Evolutionary conservation across 2,329 filamentous ascomycete species (phyloP).

Genomic region (Epichloe festucae): DNA sequence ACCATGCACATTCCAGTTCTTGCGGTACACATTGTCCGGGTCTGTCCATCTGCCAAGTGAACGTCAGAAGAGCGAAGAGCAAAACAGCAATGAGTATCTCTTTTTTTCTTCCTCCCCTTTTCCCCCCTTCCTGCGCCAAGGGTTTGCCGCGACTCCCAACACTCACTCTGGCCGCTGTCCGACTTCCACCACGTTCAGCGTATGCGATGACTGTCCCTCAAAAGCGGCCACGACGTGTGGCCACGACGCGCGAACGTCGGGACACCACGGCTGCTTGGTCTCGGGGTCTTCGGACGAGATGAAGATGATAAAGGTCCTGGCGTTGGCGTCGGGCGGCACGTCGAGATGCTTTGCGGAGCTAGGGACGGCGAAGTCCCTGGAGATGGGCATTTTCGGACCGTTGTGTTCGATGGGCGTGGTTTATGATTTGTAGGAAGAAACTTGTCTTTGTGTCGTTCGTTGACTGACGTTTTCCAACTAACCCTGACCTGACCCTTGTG

Average conservation of each 20-base stretch:
- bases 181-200: constrained; percentile 19
- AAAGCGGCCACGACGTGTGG: constrained; percentile 21
- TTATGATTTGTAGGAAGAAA: not conserved
- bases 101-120: not conserved
- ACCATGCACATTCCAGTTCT: constrained; percentile 20
- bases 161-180: constrained; percentile 22
- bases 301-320: constrained; percentile 20
- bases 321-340: not conserved
- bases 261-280: constrained; percentile 25
- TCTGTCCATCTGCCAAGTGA: constrained; percentile 20
- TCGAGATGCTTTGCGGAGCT: constrained; percentile 2
- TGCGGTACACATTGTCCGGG: constrained; percentile 19
- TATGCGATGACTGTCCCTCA: constrained; percentile 11
- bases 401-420: too few relatives aligned
- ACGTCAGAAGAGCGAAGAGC: not conserved
- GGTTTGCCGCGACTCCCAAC: not conserved
- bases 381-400: constrained; percentile 4
- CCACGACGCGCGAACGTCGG: constrained; percentile 24
- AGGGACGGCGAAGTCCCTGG: constrained; percentile 1
- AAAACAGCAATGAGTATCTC: not conserved
- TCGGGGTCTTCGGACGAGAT: constrained; percentile 21
- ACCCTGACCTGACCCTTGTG: too few relatives aligned
- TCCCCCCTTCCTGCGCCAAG: not conserved
- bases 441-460: not conserved
- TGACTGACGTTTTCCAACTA: not conserved